These are phyloP conservation scores for Rhodotorula glutinis DNA, from an alignment of 1,284 basidiomycete genomes.

Conservation along the genomic window DNA sequence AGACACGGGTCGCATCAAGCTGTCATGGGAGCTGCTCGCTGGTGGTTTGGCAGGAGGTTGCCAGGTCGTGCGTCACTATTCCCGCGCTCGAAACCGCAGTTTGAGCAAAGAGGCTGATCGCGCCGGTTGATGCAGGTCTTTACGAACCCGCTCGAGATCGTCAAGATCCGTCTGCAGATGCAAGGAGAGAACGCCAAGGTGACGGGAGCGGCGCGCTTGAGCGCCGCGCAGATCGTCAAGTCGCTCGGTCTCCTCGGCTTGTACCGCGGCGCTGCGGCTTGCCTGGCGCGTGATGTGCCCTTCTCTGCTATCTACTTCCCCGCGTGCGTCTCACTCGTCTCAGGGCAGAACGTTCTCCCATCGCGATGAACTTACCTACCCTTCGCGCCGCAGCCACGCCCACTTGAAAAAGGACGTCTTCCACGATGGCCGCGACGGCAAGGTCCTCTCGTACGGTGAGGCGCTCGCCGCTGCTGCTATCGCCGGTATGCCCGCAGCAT, in stretches of 20 bases:
- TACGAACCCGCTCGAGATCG: conserved; percentile 55
- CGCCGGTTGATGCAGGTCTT: conserved; percentile 26
- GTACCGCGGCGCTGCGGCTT: conserved; percentile 86
- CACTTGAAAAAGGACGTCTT: conserved; percentile 82
- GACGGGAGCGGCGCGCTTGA: conserved; percentile 67
- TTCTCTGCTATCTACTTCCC: conserved; percentile 62
- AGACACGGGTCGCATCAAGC: conserved; percentile 85
- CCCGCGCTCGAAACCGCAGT: background rate
- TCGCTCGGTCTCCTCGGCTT: conserved; percentile 88
- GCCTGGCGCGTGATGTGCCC: conserved; percentile 82
- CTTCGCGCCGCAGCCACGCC: conserved; percentile 31
- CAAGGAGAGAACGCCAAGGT: conserved; percentile 87
- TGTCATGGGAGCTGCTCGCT: conserved; percentile 82
- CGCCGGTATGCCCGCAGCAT: conserved; percentile 82
- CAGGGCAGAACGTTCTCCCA: too few relatives aligned
- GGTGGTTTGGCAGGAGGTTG: conserved; percentile 93
- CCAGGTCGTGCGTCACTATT: conserved; percentile 76
- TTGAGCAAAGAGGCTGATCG: background rate
- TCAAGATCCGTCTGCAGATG: conserved; percentile 94
- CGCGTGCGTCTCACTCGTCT: conserved; percentile 49
- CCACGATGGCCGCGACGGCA: conserved; percentile 91
- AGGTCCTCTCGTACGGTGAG: conserved; percentile 86
- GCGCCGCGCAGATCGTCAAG: conserved; percentile 87
- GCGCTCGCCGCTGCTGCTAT: conserved; percentile 75
- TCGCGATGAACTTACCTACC: background rate